Base-by-base conservation (phyloP, 306 rosid genomes). In the Potentilla sterilis region DNA sequence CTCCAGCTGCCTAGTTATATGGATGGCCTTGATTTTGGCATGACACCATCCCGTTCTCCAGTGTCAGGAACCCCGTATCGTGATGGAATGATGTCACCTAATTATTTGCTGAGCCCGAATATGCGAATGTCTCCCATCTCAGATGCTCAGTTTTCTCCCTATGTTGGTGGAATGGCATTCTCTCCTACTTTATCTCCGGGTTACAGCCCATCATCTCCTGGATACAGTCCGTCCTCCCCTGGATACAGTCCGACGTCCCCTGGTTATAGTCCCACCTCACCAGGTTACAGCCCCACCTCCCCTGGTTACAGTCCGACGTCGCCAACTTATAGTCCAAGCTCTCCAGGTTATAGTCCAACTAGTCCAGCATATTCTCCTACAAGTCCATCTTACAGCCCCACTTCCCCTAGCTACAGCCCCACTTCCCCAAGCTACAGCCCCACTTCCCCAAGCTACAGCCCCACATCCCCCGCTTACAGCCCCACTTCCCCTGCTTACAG, bases 321-420 rank as follows among this genome's bases (percentile, higher is more conserved):
- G 76, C 98, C 97, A 0, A 93, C 98, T 4, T 93, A 93, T 72
- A 93, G 98, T 72, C 98, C 98, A 66, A 93, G 98, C 72, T 93
- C 98, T 74, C 96, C 99, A 0, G 99, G 97, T 13, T 96, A 96
- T 66, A 87, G 96, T 75, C 99, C 99, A 7, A 96, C 99, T 9
- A 92, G 99, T 80, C 99, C 99, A 37, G 97, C 98, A 9, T 96
- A 92, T 80, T 96, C 98, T 35, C 98, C 98, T 71, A 94, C 98
- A 1, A 91, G 97, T 78, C 98, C 98, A 47, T 90, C 96, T 49
- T 94, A 94, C 75, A 91, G 97, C 24, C 98, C 98, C 8, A 93
- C 98, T 0, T 93, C 98, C 0, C 98, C 98, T 0, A 89, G 96
- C 38, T 89, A 90, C 74, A 87, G 92, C 46, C 97, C 97, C 1